Percentiles rank a stretch among this genome's conserved stretches.
Conservation (phyloP, 371 early-diverging fungal species). For the Apophysomyces variabilis region DNA sequence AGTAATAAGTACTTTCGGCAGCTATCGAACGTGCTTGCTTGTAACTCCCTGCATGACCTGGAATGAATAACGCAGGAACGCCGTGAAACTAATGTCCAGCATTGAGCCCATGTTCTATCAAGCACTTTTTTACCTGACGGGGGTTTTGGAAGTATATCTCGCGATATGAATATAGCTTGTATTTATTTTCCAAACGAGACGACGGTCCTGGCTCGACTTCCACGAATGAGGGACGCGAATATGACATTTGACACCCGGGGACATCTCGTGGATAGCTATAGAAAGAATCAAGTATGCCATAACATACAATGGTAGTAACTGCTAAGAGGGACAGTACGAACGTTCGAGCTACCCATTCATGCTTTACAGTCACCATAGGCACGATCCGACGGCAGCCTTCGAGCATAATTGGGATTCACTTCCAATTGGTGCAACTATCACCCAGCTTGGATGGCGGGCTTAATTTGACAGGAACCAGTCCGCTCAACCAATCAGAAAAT, state of each 20-base stretch:
- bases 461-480: too few relatives aligned
- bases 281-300: constrained; percentile 42
- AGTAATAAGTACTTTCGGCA: constrained; percentile 60
- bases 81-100: constrained; percentile 42
- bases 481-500: too few relatives aligned
- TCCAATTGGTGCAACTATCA: too few relatives aligned
- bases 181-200: constrained; percentile 67
- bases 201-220: constrained; percentile 51
- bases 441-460: too few relatives aligned
- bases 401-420: too few relatives aligned
- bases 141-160: constrained; percentile 60
- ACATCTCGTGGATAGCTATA: constrained; percentile 62
- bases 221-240: constrained; percentile 76
- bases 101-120: neutral
- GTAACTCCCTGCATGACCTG: constrained; percentile 91
- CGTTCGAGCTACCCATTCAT: neutral
- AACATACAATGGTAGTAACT: neutral
- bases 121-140: constrained; percentile 20
- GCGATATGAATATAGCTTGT: constrained; percentile 75
- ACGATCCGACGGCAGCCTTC: neutral
- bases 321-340: neutral
- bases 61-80: constrained; percentile 89
- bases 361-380: constrained; percentile 1
- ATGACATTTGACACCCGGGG: constrained; percentile 79
- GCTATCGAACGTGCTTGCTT: constrained; percentile 89